Evolutionary conservation across 2,329 filamentous ascomycete genomes (phyloP).

Genomic region (Colletotrichum sp.): DNA sequence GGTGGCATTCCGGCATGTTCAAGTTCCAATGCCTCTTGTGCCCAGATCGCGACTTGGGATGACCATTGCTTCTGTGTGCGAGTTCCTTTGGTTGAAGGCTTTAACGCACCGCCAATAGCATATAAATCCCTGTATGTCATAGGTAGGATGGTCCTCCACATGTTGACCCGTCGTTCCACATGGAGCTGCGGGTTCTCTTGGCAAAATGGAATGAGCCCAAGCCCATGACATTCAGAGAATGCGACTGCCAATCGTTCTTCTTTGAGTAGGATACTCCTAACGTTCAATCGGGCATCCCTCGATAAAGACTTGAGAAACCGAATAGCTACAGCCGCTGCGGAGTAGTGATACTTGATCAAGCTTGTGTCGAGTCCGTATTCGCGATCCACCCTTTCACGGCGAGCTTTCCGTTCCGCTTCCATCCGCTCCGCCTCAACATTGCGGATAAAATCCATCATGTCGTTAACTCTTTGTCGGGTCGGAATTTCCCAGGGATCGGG

Average conservation of each 20-base stretch:
- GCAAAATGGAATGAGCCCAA: not conserved
- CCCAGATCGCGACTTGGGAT: too few species aligned
- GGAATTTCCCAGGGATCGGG: not conserved
- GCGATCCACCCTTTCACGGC: not conserved
- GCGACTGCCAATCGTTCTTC: not conserved
- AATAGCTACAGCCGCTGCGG: accelerated
- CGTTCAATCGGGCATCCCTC: too few species aligned
- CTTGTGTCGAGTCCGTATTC: not conserved
- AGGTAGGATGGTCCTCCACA: not conserved
- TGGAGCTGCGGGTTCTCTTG: not conserved
- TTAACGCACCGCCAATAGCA: too few species aligned
- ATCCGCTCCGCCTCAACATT: too few species aligned
- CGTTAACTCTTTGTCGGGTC: not conserved
- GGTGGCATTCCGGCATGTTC: too few species aligned
- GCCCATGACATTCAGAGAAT: not conserved
- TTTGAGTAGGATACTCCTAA: not conserved
- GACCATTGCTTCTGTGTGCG: too few species aligned
- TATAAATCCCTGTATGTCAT: too few species aligned
- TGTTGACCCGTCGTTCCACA: not conserved
- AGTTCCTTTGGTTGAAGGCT: too few species aligned
- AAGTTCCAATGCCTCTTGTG: too few species aligned
- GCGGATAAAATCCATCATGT: too few species aligned
- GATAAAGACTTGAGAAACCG: accelerated
- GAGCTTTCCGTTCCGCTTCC: not conserved
- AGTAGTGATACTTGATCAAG: not conserved